These are phyloP conservation scores for Dipteronia sinensis DNA, from an alignment of 345 rosid species.

Conservation along the genomic window DNA sequence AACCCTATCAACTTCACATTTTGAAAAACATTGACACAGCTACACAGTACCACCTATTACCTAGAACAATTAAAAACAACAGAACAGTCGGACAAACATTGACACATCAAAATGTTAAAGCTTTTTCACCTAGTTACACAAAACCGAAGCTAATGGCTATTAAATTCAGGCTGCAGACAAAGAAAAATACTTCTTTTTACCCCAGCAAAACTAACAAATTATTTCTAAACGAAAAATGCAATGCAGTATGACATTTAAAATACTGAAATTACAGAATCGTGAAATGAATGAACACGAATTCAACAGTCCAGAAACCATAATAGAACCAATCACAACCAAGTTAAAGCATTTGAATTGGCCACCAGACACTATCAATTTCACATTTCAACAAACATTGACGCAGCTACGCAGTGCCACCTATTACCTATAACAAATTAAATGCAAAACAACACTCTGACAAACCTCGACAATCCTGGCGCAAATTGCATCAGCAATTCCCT, in stretches of 20 bases:
- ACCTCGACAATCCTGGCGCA: slow-evolving; percentile 94
- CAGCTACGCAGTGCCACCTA: too few species aligned
- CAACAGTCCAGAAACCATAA: neutral
- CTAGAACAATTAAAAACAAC: too few species aligned
- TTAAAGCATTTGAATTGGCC: slow-evolving; percentile 11
- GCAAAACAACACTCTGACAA: slow-evolving; percentile 3
- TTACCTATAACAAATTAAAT: too few species aligned
- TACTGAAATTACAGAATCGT: neutral
- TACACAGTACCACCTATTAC: too few species aligned
- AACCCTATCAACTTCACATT: too few species aligned
- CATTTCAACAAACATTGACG: too few species aligned
- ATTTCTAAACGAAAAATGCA: neutral
- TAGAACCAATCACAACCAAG: neutral
- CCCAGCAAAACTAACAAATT: too few species aligned
- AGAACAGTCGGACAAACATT: slow-evolving; percentile 54
- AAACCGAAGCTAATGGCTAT: neutral
- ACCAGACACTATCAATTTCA: too few species aligned
- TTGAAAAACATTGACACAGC: too few species aligned
- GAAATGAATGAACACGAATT: neutral
- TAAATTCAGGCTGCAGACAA: neutral
- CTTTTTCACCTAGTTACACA: neutral
- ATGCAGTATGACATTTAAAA: neutral
- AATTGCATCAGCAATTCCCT: slow-evolving; percentile 86
- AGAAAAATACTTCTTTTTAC: neutral
- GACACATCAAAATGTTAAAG: slow-evolving; percentile 21